These are phyloP conservation scores for Hemileccinum rubropunctum DNA, from an alignment of 768 basidiomycete genomes.

Conservation along the genomic window DNA sequence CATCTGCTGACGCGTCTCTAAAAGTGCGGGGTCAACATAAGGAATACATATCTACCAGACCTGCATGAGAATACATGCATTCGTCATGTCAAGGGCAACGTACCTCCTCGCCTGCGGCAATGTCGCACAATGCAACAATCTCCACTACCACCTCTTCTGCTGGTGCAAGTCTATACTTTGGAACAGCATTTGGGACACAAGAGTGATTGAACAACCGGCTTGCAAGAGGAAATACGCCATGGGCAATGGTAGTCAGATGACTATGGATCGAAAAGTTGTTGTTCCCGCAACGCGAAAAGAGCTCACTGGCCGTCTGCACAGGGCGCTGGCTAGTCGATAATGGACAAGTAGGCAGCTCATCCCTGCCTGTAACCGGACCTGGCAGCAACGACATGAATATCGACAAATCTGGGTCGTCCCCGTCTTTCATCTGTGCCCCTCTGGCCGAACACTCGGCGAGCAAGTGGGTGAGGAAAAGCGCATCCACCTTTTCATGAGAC, in stretches of 20 bases:
- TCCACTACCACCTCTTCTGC: conserved; percentile 52
- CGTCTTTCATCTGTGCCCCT: conserved; percentile 3
- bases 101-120: conserved; percentile 66
- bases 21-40: conserved; percentile 75
- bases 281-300: conserved; percentile 68
- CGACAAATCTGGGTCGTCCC: conserved; percentile 27
- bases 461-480: conserved; percentile 62
- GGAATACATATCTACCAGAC: conserved; percentile 63
- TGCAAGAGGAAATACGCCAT: conserved; percentile 74
- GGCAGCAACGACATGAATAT: conserved; percentile 47
- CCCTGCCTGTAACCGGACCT: conserved; percentile 28
- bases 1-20: conserved; percentile 56
- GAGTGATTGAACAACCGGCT: conserved; percentile 85
- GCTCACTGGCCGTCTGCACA: conserved; percentile 15
- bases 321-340: conserved; percentile 26
- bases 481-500: conserved; percentile 55
- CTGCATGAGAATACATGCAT: neutral
- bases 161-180: conserved; percentile 50
- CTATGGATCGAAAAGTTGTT: conserved; percentile 81
- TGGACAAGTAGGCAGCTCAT: conserved; percentile 35
- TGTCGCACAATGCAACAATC: conserved; percentile 59
- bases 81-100: neutral
- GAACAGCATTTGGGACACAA: conserved; percentile 69
- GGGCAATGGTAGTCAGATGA: conserved; percentile 64
- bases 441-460: conserved; percentile 38